These are phyloP conservation scores for Elsinoe fawcettii DNA, from an alignment of 2,329 filamentous ascomycete genomes.

Conservation along the genomic window DNA sequence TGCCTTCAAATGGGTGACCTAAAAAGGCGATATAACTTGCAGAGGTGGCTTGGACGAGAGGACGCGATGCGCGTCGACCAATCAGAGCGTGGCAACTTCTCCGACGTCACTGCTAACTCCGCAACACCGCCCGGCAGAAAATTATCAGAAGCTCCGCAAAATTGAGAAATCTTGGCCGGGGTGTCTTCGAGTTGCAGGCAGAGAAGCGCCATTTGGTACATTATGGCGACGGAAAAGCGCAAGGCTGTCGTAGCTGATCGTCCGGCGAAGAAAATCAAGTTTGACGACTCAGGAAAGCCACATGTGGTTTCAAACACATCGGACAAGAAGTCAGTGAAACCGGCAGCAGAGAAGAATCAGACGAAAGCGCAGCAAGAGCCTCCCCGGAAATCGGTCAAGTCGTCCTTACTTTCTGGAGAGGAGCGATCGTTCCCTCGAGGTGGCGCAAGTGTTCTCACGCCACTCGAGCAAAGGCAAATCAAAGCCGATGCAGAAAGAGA, in stretches of 20 bases:
- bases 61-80: slow-evolving; percentile 15
- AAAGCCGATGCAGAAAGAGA: slow-evolving; percentile 87
- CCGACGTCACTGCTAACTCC: background rate
- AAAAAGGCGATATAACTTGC: slow-evolving; percentile 2
- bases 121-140: slow-evolving; percentile 6
- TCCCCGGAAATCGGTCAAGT: slow-evolving; percentile 26
- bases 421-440: slow-evolving; percentile 89
- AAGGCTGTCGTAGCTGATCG: slow-evolving; percentile 36
- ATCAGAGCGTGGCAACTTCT: slow-evolving; percentile 1
- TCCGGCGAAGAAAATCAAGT: slow-evolving; percentile 29
- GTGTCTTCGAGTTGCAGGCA: background rate
- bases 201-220: background rate
- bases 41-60: slow-evolving; percentile 1
- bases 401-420: slow-evolving; percentile 59
- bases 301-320: slow-evolving; percentile 28
- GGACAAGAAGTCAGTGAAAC: slow-evolving; percentile 19
- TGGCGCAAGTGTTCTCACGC: slow-evolving; percentile 81
- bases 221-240: slow-evolving; percentile 41
- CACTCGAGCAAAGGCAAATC: slow-evolving; percentile 93
- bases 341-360: slow-evolving; percentile 16
- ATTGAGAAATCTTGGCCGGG: slow-evolving; percentile 13
- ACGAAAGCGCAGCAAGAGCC: slow-evolving; percentile 20
- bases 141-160: slow-evolving; percentile 5
- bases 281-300: slow-evolving; percentile 20
- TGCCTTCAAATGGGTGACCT: background rate